Base-by-base conservation (phyloP, 768 basidiomycete species). In the Paxillus ammoniavirescens region DNA sequence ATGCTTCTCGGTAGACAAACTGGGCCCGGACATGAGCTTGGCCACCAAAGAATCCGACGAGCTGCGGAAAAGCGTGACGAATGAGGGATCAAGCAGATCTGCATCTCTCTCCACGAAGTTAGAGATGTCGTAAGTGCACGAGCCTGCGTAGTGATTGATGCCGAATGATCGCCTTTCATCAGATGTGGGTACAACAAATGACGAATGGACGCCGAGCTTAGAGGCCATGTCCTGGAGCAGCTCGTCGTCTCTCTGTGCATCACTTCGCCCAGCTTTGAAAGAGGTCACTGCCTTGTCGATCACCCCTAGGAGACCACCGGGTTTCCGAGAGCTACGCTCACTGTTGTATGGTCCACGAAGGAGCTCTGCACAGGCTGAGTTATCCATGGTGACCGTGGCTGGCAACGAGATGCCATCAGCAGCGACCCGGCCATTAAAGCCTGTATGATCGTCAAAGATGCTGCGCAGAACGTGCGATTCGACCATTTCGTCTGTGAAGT, bases 1-100 rank as follows among this genome's bases (percentile, higher is more conserved):
- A 52, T 86, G 84, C 45, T 72, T 74, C 68, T 86, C 84, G 1
- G 73, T 73, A 12, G 84, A 79, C 58, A 86, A 65, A 54, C 82
- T 79, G 33, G 84, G 82, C 3, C 84, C 84, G 8, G 82, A 82
- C 64, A 85, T 76, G 54, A 86, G 77, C 63, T 84, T 85, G 23
- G 77, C 70, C 56, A 85, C 73, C 62, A 84, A 79, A 8, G 77
- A 65, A 57, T 85, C 82, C 3, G 71, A 63, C 3, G 82, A 83
- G 40, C 69, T 69, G 45, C 81, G 75, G 26, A 85, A 69, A 26
- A 86, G 73, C 12, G 73, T 64, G 41, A 84, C 82, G 49, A 83
- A 75, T 21, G 79, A 76, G 21, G 82, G 75, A 56, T 85, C 83
- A 35, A 85, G 67, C 30, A 79, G 68, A 63, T 80, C 80, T 13